Evolutionary conservation across 768 basidiomycete species (phyloP).

Genomic region (Lepiota subincarnata): DNA sequence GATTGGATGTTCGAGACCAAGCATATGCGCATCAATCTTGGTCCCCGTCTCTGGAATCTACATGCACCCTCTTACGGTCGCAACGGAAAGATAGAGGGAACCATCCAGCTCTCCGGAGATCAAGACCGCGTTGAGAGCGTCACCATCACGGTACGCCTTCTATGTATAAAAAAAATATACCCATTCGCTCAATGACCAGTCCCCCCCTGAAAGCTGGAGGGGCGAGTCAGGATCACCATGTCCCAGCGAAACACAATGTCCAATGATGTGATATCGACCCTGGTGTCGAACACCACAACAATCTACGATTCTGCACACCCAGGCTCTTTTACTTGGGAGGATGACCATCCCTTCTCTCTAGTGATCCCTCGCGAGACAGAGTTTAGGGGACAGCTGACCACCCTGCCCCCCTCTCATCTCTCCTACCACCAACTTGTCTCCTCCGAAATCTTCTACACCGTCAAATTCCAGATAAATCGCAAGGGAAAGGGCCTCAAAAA

Average conservation of each 20-base stretch:
- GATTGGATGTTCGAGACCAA: slow-evolving; percentile 36
- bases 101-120: slow-evolving; percentile 28
- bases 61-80: slow-evolving; percentile 38
- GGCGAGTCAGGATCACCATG: slow-evolving; percentile 27
- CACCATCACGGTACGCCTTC: slow-evolving; percentile 31
- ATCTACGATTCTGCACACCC: slow-evolving; percentile 23
- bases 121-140: slow-evolving; percentile 34
- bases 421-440: slow-evolving; percentile 23
- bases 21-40: slow-evolving; percentile 36
- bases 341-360: slow-evolving; percentile 32
- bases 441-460: slow-evolving; percentile 31
- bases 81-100: slow-evolving; percentile 36
- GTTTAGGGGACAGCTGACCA: slow-evolving; percentile 19
- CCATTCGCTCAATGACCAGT: neutral
- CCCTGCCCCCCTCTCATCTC: slow-evolving; percentile 36
- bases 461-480: slow-evolving; percentile 35
- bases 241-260: slow-evolving; percentile 25
- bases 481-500: slow-evolving; percentile 32
- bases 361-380: slow-evolving; percentile 32
- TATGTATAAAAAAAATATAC: too few relatives aligned
- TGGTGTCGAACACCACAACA: slow-evolving; percentile 25
- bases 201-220: slow-evolving; percentile 29
- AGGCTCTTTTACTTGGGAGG: slow-evolving; percentile 20
- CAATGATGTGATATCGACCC: slow-evolving; percentile 20
- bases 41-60: slow-evolving; percentile 34